Base-by-base conservation (phyloP, 306 rosid genomes). In the Cercis canadensis region DNA sequence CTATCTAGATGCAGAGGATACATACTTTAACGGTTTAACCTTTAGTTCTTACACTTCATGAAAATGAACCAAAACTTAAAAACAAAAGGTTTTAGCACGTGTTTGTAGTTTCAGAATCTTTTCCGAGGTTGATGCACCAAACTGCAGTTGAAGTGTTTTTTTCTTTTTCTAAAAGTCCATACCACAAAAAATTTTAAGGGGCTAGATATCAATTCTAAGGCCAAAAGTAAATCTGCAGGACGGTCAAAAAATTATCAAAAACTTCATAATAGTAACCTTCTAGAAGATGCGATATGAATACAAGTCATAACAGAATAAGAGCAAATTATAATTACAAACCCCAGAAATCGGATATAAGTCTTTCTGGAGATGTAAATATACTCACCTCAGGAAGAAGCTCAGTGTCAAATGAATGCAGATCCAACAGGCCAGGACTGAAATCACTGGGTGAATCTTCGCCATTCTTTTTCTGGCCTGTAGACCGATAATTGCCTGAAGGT, bases 391-490 rank as follows among this genome's bases (percentile, higher is more conserved):
- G 90, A 41, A 95, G 79, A 81, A 95, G 92, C 80, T 91, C 97
- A 5, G 99, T 92, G 77, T 95, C 97, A 45, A 87, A 82, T 2
- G 99, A 89, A 82, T 95, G 97, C 89, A 95, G 90, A 86, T 95
- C 99, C 84, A 95, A 67, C 49, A 95, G 87, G 37, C 99, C 99
- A 29, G 99, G 99, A 73, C 99, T 95, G 78, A 85, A 87, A 77
- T 95, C 96, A 75, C 60, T 87, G 3, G 93, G 74, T 4, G 88
- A 89, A 70, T 88, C 96, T 24, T 87, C 99, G 0, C 89, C 89
- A 5, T 59, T 85, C 83, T 81, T 89, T 71, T 87, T 87, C 58
- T 74, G 78, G 57, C 69, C 72, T 7, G 77, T 70, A 11, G 81
- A 47, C 46, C 87, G 79, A 16, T 85, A 70, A 75, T 81, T 81